Evolutionary conservation across 192 early-diverging fungal species (phyloP), one percentile per base, ranked within the genome.

Genomic region (Mortierella antarctica): DNA sequence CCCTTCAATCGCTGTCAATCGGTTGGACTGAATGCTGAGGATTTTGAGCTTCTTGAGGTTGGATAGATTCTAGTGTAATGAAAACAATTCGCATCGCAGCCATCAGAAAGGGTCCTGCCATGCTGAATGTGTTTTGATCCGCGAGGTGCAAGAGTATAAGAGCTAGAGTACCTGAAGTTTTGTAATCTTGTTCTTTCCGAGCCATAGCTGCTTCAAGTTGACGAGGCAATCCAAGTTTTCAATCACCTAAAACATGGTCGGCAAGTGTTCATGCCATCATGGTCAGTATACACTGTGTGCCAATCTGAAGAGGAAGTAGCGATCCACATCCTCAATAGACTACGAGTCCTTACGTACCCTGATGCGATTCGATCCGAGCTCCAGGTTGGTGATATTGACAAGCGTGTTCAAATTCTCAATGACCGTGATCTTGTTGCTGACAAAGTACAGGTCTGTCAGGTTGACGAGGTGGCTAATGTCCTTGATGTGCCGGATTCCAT

Each of bases 161-260:
- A 31, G n/a, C 6, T 31, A 49, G 40, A 14, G 56, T 83, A 91
- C 92, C 86, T 96, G 83, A 42, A 98, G 86, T 66, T 88, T 87
- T 5, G 87, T 84, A 47, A 99, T 97, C 82, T 99, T 99, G 86
- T 99, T 99, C 76, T 99, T 99, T 51, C 98, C 98, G 40, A 99
- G 85, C 90, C 95, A 99, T 10, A 99, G 88, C 83, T 97, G 88
- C 67, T 95, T 90, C 73, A 99, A 84, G 62, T 91, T 92, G 18
- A 91, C 89, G 62, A 99, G 83, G 20, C 67, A 65, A 52, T 95
- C 95, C 15, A 99, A 83, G 48, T 94, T 93, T 62, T 94, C 93
- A 60, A 99, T 97, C 14, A 63, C 74, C 89, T 93, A 68, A 1
- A 21, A 57, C 54, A 31, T 31, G 31, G 31, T 31, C 31, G 31